Evolutionary conservation across 1,284 basidiomycete species (phyloP).

Genomic region (Cutaneotrichosporon curvatum): DNA sequence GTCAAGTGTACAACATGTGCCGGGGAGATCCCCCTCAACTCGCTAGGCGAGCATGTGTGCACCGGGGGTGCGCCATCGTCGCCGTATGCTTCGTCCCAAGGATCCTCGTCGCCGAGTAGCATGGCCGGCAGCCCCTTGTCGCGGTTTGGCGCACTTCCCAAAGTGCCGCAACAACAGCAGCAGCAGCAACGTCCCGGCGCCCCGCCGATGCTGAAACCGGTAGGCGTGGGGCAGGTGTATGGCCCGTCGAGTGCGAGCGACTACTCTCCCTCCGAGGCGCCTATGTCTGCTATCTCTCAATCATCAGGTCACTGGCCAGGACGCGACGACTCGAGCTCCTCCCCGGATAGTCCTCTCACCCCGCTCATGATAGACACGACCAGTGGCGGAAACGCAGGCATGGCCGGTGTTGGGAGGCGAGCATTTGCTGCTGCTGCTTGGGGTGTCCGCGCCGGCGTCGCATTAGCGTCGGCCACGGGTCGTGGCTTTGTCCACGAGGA

Average conservation of each 20-base stretch:
- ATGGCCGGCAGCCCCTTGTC: background rate
- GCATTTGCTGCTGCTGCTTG: conserved; percentile 71
- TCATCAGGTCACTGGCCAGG: background rate
- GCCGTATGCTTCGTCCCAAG: conserved; percentile 3
- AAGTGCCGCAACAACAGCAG: too few species aligned
- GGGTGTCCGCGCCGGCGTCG: conserved; percentile 39
- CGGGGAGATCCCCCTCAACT: conserved; percentile 58
- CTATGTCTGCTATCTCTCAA: conserved; percentile 10
- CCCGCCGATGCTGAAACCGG: too few species aligned
- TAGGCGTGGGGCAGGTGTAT: too few species aligned
- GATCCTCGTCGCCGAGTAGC: background rate
- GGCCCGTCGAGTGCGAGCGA: background rate
- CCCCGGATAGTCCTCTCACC: conserved; percentile 10
- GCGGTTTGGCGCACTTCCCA: background rate
- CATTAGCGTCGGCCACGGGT: conserved; percentile 15
- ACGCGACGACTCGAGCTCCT: too few species aligned
- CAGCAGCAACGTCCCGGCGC: too few species aligned
- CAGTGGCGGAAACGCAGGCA: conserved; percentile 70
- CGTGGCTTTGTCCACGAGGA: conserved; percentile 2
- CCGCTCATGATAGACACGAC: conserved; percentile 55
- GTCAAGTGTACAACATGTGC: conserved; percentile 75
- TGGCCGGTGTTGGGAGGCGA: conserved; percentile 79
- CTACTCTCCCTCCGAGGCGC: conserved; percentile 13
- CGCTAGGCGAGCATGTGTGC: conserved; percentile 69
- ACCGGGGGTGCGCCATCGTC: background rate